Conservation (phyloP, 208 protist species). For the Trypanosoma grayi region DNA sequence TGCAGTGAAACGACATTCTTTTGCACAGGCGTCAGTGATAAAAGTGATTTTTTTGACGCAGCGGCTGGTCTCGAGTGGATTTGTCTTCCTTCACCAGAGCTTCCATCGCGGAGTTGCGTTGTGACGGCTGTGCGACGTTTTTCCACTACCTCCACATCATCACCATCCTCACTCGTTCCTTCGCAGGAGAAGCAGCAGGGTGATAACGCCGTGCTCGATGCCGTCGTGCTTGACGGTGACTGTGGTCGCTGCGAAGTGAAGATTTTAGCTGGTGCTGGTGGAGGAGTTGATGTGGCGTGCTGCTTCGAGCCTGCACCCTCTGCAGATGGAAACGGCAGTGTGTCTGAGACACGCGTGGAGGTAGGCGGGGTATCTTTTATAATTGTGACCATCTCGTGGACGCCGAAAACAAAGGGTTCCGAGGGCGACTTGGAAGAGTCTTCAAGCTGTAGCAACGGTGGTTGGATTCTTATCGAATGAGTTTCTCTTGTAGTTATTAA, state of each 20-base stretch:
- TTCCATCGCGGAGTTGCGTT: conserved; percentile 25
- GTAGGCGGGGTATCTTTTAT: conserved; percentile 5
- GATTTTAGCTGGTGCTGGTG: neutral
- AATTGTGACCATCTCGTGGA: conserved; percentile 14
- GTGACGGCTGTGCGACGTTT: conserved; percentile 6
- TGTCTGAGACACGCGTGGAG: conserved; percentile 2
- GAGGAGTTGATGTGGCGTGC: neutral
- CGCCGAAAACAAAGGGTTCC: neutral
- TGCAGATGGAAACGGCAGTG: neutral
- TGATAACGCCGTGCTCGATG: conserved; percentile 1
- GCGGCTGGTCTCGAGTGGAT: conserved; percentile 26
- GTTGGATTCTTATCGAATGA: conserved; percentile 1
- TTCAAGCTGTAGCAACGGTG: neutral
- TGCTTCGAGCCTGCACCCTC: neutral
- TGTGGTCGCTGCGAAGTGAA: conserved; percentile 9
- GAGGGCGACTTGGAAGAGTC: neutral
- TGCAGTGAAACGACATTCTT: conserved; percentile 41
- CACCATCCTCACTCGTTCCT: neutral
- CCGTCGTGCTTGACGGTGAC: conserved; percentile 7
- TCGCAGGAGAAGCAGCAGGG: too few species aligned
- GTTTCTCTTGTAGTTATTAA: neutral
- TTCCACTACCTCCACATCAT: neutral
- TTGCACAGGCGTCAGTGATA: conserved; percentile 25
- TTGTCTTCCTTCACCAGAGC: conserved; percentile 43
- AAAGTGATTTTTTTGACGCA: neutral